phyloP scores from a whole-genome alignment of 768 basidiomycete species.

The Leccinum uliginosum region DNA sequence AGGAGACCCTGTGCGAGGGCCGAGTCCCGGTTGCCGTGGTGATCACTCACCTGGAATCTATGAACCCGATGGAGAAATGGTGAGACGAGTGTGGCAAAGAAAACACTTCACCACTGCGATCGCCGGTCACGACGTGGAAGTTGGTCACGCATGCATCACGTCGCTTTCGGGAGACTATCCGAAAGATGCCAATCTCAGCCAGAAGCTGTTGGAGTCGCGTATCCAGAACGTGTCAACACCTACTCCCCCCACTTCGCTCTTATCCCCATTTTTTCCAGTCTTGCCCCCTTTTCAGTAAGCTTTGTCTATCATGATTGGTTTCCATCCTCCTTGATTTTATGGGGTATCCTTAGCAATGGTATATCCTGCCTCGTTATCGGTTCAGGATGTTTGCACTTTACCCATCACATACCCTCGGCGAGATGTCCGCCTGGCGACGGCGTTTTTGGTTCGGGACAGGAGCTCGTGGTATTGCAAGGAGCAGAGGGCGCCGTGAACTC shows the following conservation, averaged over 20 bases:
- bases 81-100: slow-evolving; percentile 10
- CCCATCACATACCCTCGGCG: slow-evolving; percentile 12
- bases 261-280: slow-evolving; percentile 18
- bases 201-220: background rate
- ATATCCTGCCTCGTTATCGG: slow-evolving; percentile 23
- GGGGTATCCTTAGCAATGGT: slow-evolving; percentile 27
- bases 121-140: background rate
- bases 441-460: slow-evolving; percentile 11
- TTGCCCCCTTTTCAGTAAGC: slow-evolving; percentile 15
- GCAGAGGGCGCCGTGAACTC: slow-evolving; percentile 20
- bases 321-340: slow-evolving; percentile 24
- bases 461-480: slow-evolving; percentile 5
- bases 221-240: background rate
- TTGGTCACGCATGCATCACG: slow-evolving; percentile 21
- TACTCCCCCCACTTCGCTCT: slow-evolving; percentile 6
- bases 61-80: slow-evolving; percentile 17
- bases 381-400: slow-evolving; percentile 15
- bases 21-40: slow-evolving; percentile 32
- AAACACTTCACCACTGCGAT: background rate
- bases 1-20: slow-evolving; percentile 29
- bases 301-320: slow-evolving; percentile 24
- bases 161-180: background rate
- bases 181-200: background rate
- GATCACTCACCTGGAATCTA: slow-evolving; percentile 32
- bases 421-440: slow-evolving; percentile 25